Evolutionary conservation across 345 rosid genomes (phyloP).

Genomic region (Alliaria petiolata): DNA sequence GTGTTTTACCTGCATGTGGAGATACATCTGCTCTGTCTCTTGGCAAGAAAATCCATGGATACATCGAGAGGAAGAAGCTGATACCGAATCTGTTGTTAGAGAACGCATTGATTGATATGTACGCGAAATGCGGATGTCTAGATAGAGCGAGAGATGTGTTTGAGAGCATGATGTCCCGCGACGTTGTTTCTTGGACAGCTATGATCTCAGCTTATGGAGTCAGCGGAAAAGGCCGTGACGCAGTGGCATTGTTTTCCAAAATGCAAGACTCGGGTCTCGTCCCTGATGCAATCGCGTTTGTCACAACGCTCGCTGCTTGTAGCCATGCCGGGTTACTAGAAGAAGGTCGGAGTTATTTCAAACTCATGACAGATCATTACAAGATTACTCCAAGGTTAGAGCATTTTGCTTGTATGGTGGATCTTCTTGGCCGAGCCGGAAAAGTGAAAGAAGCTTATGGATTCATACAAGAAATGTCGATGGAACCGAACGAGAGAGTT

Average conservation of each 20-base stretch:
- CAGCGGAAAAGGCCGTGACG: constrained; percentile 54
- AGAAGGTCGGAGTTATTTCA: constrained; percentile 47
- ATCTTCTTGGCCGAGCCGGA: constrained; percentile 68
- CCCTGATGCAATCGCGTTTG: constrained; percentile 75
- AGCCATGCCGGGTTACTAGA: constrained; percentile 66
- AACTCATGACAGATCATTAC: constrained; percentile 48
- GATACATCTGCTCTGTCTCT: constrained; percentile 59
- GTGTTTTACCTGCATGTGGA: constrained; percentile 75
- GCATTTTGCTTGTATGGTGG: constrained; percentile 78
- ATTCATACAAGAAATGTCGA: constrained; percentile 48
- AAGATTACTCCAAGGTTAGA: constrained; percentile 54
- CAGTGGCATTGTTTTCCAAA: constrained; percentile 50
- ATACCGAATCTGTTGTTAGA: constrained; percentile 60
- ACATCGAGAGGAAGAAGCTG: constrained; percentile 45
- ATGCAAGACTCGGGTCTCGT: constrained; percentile 53
- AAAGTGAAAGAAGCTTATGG: constrained; percentile 56
- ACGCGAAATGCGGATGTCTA: constrained; percentile 66
- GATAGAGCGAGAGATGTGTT: constrained; percentile 53
- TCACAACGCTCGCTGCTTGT: constrained; percentile 71
- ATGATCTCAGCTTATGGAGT: constrained; percentile 75
- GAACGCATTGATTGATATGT: constrained; percentile 74
- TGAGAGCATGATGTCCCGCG: constrained; percentile 52
- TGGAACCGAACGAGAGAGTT: constrained; percentile 63
- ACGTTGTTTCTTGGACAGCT: constrained; percentile 75
- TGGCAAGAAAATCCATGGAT: constrained; percentile 51